Evolutionary conservation across 2,329 filamentous ascomycete species (phyloP).

Genomic region (Phaeosphaeria sp.): DNA sequence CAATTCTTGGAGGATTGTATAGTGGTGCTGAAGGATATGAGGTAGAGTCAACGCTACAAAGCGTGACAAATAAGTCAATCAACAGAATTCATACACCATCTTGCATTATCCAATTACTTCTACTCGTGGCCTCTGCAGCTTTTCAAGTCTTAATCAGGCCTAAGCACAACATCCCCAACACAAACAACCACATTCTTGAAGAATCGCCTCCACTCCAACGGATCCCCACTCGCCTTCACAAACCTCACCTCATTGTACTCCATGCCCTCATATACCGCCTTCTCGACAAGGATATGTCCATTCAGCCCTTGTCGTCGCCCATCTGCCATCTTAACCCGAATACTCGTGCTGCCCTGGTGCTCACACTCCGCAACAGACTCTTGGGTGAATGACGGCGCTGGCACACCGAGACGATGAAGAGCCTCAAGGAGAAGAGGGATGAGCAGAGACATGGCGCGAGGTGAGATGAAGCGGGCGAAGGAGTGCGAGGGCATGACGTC

Average conservation of each 20-base stretch:
- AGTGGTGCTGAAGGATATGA: no score
- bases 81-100: no score
- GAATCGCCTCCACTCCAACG: slow-evolving; percentile 92
- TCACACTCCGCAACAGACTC: slow-evolving; percentile 42
- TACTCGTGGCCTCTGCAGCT: no score
- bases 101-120: no score
- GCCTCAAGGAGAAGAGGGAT: slow-evolving; percentile 81
- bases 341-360: slow-evolving; percentile 61
- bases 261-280: slow-evolving; percentile 68
- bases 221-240: slow-evolving; percentile 93
- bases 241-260: slow-evolving; percentile 82
- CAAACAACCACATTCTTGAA: slow-evolving; percentile 94
- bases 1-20: background rate
- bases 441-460: slow-evolving; percentile 75
- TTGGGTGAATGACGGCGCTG: slow-evolving; percentile 60
- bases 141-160: slow-evolving; percentile 38
- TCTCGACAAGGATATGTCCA: slow-evolving; percentile 78
- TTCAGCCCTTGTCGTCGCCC: slow-evolving; percentile 74
- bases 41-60: no score
- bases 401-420: slow-evolving; percentile 84
- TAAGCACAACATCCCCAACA: slow-evolving; percentile 81
- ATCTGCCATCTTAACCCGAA: slow-evolving; percentile 79
- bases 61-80: no score
- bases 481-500: slow-evolving; percentile 90
- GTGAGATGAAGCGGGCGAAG: slow-evolving; percentile 91